Conservation (phyloP, 768 basidiomycete genomes). For the Rhizopogon rudus region DNA sequence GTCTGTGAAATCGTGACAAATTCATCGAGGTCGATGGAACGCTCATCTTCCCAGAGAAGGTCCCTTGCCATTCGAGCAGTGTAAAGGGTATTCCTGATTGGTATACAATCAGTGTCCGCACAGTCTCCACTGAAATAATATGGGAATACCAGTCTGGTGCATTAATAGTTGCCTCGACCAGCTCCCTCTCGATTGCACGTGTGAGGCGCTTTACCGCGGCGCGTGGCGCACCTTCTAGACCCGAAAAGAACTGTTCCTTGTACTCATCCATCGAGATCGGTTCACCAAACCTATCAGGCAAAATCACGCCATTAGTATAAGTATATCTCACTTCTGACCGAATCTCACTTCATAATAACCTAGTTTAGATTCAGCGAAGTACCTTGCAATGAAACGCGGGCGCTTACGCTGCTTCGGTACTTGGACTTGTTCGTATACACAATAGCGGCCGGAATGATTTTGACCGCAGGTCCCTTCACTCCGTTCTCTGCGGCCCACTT, state of each 20-base stretch:
- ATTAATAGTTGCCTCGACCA: constrained; percentile 80
- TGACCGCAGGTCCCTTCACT: constrained; percentile 38
- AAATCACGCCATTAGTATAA: constrained; percentile 6
- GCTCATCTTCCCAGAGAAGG: constrained; percentile 85
- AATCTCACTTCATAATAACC: constrained; percentile 70
- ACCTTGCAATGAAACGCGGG: constrained; percentile 21
- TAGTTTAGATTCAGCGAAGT: constrained; percentile 23
- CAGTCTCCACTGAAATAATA: constrained; percentile 13
- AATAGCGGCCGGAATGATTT: constrained; percentile 80
- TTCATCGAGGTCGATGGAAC: constrained; percentile 71
- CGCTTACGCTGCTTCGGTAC: constrained; percentile 82
- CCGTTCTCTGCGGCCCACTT: constrained; percentile 67
- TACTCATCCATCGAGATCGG: constrained; percentile 76
- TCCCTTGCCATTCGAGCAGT: constrained; percentile 91
- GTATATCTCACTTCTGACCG: background rate
- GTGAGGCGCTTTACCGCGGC: constrained; percentile 86
- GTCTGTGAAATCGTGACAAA: constrained; percentile 87
- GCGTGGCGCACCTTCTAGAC: constrained; percentile 61
- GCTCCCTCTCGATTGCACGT: constrained; percentile 59
- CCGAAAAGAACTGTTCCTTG: constrained; percentile 72
- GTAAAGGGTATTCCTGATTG: constrained; percentile 80
- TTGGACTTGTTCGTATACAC: constrained; percentile 96
- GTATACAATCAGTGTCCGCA: constrained; percentile 14
- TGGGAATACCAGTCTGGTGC: constrained; percentile 82
- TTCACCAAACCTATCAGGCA: constrained; percentile 63